Conservation (phyloP, 148 eudicot species). For the Camellia japonica region DNA sequence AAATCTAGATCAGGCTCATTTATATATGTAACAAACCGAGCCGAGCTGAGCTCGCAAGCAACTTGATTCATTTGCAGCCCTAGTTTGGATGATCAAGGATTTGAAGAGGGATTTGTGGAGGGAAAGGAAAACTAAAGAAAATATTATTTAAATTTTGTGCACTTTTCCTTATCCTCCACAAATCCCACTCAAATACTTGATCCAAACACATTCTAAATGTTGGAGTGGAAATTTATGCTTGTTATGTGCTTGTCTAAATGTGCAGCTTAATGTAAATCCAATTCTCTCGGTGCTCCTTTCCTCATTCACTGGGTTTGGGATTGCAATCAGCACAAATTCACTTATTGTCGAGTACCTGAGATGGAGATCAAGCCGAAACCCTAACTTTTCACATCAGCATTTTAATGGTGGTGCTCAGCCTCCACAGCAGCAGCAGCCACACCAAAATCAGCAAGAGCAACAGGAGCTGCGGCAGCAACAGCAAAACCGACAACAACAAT, state of each 20-base stretch:
- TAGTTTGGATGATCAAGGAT: too few species aligned
- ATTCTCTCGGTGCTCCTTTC: constrained; percentile 47
- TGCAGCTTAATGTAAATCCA: constrained; percentile 47
- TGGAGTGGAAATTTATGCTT: not conserved
- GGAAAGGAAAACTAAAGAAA: too few species aligned
- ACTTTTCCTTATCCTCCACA: too few species aligned
- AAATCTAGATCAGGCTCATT: too few species aligned
- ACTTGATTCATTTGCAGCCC: too few species aligned
- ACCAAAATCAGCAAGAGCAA: constrained; percentile 14
- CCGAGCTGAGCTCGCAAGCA: too few species aligned
- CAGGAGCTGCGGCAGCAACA: constrained; percentile 10
- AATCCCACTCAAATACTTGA: too few species aligned
- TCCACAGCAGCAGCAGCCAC: constrained; percentile 17
- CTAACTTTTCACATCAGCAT: constrained; percentile 10
- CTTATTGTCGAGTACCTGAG: constrained; percentile 42
- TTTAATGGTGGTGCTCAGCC: constrained; percentile 13
- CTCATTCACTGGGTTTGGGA: constrained; percentile 54
- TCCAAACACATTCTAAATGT: too few species aligned
- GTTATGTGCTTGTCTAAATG: constrained; percentile 3
- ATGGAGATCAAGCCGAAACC: constrained; percentile 39
- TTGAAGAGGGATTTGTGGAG: too few species aligned
- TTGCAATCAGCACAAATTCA: constrained; percentile 52
- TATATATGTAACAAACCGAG: too few species aligned
- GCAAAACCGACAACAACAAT: constrained; percentile 1
- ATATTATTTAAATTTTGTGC: too few species aligned